phyloP scores from a whole-genome alignment of 2,329 filamentous ascomycete genomes.

The Chaetomium sp. region DNA sequence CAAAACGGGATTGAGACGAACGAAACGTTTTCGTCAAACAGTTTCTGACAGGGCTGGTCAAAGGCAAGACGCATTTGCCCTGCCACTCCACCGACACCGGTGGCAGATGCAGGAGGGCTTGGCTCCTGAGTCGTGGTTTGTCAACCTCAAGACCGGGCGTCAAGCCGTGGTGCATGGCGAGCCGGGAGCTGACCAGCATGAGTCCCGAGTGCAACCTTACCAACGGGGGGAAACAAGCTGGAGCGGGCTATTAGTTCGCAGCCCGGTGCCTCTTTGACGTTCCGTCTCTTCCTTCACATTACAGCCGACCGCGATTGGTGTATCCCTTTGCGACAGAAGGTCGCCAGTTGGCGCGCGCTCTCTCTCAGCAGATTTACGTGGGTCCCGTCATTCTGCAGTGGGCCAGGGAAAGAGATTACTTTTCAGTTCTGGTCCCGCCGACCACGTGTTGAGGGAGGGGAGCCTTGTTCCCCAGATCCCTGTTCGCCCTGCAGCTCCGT shows the following conservation, averaged over 20 bases:
- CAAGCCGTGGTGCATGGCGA: slow-evolving; percentile 15
- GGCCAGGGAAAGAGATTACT: slow-evolving; percentile 35
- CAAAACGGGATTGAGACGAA: not conserved
- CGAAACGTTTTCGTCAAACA: not conserved
- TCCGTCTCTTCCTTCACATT: not conserved
- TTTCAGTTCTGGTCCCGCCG: slow-evolving; percentile 34
- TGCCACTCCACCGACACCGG: slow-evolving; percentile 14
- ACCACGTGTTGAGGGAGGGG: slow-evolving; percentile 37
- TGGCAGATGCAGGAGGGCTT: slow-evolving; percentile 4
- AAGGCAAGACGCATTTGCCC: not conserved
- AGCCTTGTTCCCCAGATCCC: slow-evolving; percentile 16
- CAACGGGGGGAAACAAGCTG: not conserved
- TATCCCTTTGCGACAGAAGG: not conserved
- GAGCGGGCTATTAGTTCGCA: not conserved
- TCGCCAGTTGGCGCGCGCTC: not conserved
- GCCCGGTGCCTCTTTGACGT: not conserved
- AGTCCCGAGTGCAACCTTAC: slow-evolving; percentile 27
- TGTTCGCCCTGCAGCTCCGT: slow-evolving; percentile 17
- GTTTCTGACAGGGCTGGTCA: not conserved
- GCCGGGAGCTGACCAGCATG: slow-evolving; percentile 17
- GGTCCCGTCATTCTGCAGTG: slow-evolving; percentile 17
- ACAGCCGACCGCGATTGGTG: not conserved
- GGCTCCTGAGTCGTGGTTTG: slow-evolving; percentile 6
- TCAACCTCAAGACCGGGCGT: slow-evolving; percentile 5
- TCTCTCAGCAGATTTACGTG: slow-evolving; percentile 16